phyloP scores from a whole-genome alignment of 2,329 filamentous ascomycete species.

The Phaeosphaeria sp. region DNA sequence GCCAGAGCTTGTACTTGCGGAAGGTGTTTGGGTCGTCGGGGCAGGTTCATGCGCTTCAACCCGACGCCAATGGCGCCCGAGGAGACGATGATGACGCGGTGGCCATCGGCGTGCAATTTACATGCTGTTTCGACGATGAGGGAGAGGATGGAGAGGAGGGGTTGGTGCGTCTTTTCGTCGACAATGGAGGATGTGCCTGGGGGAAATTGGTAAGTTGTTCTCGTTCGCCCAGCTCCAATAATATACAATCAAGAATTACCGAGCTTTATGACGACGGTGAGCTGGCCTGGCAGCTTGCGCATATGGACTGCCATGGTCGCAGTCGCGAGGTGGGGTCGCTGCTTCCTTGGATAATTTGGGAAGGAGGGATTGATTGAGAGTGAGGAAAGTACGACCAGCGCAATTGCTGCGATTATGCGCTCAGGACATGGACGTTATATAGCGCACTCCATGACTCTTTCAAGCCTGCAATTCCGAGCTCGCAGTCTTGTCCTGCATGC shows the following conservation, averaged over 20 bases:
- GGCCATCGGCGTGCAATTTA: constrained; percentile 85
- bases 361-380: background rate
- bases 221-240: constrained; percentile 20
- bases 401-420: constrained; percentile 5
- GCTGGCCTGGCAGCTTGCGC: constrained; percentile 61
- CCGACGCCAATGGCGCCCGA: constrained; percentile 97
- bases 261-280: constrained; percentile 86
- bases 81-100: constrained; percentile 93
- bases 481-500: background rate
- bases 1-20: constrained; percentile 91
- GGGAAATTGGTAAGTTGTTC: constrained; percentile 39
- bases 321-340: background rate
- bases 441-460: constrained; percentile 24
- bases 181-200: constrained; percentile 98
- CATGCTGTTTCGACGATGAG: constrained; percentile 94
- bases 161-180: constrained; percentile 93
- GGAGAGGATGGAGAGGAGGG: constrained; percentile 86
- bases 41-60: constrained; percentile 85
- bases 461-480: background rate
- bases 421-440: constrained; percentile 5
- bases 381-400: background rate
- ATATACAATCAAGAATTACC: constrained; percentile 61
- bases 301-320: constrained; percentile 42
- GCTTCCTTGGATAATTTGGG: background rate
- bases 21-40: constrained; percentile 86